phyloP scores from a whole-genome alignment of 2,329 filamentous ascomycete species.

The Botrytis aclada region DNA sequence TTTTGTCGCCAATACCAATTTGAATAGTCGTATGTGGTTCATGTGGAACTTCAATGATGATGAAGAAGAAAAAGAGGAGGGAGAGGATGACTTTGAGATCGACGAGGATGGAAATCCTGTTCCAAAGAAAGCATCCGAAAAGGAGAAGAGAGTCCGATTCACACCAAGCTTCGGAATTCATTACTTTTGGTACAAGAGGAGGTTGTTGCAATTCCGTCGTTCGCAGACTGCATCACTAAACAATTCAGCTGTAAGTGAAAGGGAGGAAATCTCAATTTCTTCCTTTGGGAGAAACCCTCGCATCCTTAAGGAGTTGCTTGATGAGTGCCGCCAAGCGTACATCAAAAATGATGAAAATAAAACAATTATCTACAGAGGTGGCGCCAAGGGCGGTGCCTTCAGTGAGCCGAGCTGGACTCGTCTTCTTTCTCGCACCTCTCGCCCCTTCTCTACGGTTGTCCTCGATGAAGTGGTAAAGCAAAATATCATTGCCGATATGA shows the following conservation, averaged over 20 bases:
- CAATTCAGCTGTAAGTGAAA: slow-evolving; percentile 45
- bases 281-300: slow-evolving; percentile 60
- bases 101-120: slow-evolving; percentile 31
- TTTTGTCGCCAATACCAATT: slow-evolving; percentile 63
- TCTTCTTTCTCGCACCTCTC: slow-evolving; percentile 56
- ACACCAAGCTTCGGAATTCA: slow-evolving; percentile 66
- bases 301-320: slow-evolving; percentile 59
- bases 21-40: slow-evolving; percentile 52
- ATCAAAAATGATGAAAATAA: slow-evolving; percentile 57
- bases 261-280: slow-evolving; percentile 58
- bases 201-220: slow-evolving; percentile 57
- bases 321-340: slow-evolving; percentile 55
- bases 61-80: slow-evolving; percentile 48
- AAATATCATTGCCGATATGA: slow-evolving; percentile 57
- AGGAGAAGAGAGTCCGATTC: slow-evolving; percentile 47
- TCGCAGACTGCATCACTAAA: slow-evolving; percentile 46
- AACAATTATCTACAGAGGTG: slow-evolving; percentile 63
- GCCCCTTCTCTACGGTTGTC: slow-evolving; percentile 64
- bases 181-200: slow-evolving; percentile 64
- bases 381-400: slow-evolving; percentile 40
- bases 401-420: slow-evolving; percentile 56
- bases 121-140: slow-evolving; percentile 33
- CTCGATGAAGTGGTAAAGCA: slow-evolving; percentile 59
- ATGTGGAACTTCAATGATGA: slow-evolving; percentile 45
- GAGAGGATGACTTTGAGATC: slow-evolving; percentile 34